Base-by-base conservation (phyloP, 1,139 yeast genomes). In the Kodamaea arcana region DNA sequence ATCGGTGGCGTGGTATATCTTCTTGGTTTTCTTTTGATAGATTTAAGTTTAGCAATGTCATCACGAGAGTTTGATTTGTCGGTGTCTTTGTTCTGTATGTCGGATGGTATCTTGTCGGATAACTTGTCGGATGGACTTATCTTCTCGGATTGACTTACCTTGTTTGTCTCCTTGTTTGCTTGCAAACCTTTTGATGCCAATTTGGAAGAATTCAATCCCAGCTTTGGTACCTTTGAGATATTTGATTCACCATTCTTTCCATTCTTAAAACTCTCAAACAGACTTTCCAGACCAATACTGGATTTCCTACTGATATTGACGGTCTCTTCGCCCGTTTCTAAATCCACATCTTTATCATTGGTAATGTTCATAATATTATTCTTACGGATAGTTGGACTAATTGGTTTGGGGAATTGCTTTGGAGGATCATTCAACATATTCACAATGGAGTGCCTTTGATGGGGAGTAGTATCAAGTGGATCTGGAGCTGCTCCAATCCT, bases 1-100 rank as follows among this genome's bases (percentile, higher is more conserved):
- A 80, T 69, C 7, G 95, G 95, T 3, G 86, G 86, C 22, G 62
- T 65, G 7, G 59, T 59, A 56, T 84, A 84, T 43, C 86, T 63
- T 37, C 60, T 74, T 2, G 94, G 94, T 51, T 80, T 80, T 7
- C 50, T 45, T 21, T 42, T 48, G 32, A 51, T 44, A 25, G 42
- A 35, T 27, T 46, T 46, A 30, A 54, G 38, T 31, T 39, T 45
- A 15, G 36, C 42, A 22, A 53, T 39, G 25, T 51, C 58, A 15
- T 43, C 43, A n/a, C 29, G 31, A 14, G 30, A 11, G 14, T 24
- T 24, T n/a, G n/a, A n/a, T n/a, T n/a, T n/a, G n/a, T n/a, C n/a
- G n/a, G n/a, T n/a, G n/a, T n/a, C n/a, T n/a, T n/a, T n/a, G n/a
- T n/a, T n/a, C n/a, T n/a, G n/a, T n/a, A n/a, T n/a, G n/a, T n/a